Evolutionary conservation across 768 basidiomycete genomes (phyloP).

Genomic region (Boletus coccyginus): DNA sequence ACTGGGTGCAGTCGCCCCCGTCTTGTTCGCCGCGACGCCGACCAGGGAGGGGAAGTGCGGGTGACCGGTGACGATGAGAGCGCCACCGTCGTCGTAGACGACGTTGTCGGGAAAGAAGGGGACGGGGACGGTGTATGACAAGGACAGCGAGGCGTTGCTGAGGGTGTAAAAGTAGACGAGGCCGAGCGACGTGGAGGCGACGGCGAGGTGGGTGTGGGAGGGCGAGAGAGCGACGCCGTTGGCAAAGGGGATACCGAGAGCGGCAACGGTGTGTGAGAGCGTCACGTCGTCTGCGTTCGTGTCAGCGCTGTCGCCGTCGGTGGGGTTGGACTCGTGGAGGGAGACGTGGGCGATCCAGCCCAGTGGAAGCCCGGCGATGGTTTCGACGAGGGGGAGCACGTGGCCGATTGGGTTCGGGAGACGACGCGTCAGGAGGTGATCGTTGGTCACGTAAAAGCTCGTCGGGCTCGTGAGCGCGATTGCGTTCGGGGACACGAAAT

Average conservation of each 20-base stretch:
- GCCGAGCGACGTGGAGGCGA: constrained; percentile 52
- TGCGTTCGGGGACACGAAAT: constrained; percentile 65
- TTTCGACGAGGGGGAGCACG: constrained; percentile 53
- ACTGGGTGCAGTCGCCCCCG: constrained; percentile 44
- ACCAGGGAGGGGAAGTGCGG: constrained; percentile 57
- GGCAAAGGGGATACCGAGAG: constrained; percentile 56
- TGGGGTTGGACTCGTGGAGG: constrained; percentile 22
- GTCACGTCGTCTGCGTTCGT: constrained; percentile 2
- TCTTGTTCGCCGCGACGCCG: constrained; percentile 43
- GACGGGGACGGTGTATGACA: constrained; percentile 38
- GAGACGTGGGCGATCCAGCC: constrained; percentile 58
- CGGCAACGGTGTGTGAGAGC: constrained; percentile 39
- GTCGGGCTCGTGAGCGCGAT: constrained; percentile 62
- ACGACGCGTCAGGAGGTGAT: constrained; percentile 66
- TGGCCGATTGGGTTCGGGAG: constrained; percentile 48
- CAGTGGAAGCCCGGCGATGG: constrained; percentile 53
- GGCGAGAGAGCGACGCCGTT: constrained; percentile 68
- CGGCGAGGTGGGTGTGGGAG: constrained; percentile 46
- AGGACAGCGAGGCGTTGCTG: constrained; percentile 38
- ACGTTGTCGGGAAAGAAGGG: constrained; percentile 68
- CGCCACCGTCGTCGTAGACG: constrained; percentile 44
- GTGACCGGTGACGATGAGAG: constrained; percentile 62
- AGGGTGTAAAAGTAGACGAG: constrained; percentile 53
- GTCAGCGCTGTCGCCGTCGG: constrained; percentile 14
- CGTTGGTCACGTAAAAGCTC: constrained; percentile 72